A percentile compares a stretch with the other conserved stretches of the same genome.
Evolutionary conservation across 2,329 filamentous ascomycete genomes (phyloP).

Genomic region (Nannizziopsis arthrosporioides): DNA sequence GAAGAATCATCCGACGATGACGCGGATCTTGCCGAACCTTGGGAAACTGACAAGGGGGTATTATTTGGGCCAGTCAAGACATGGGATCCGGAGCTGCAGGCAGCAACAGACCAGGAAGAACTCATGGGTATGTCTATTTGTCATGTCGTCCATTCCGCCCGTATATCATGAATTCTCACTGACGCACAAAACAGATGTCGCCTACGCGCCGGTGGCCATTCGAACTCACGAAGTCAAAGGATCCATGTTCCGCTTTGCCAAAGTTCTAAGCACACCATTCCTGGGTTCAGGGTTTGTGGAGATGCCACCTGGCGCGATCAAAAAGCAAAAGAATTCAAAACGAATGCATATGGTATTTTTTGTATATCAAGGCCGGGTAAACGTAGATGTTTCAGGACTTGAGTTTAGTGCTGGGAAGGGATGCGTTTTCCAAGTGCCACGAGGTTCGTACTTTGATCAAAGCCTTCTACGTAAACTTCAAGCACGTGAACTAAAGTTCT

Average conservation of each 20-base stretch:
- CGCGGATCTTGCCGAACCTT: conserved; percentile 31
- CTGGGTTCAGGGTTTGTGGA: conserved; percentile 87
- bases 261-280: conserved; percentile 72
- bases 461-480: not conserved
- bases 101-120: conserved; percentile 30
- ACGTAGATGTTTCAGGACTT: conserved; percentile 51
- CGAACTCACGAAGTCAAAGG: conserved; percentile 47
- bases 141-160: not conserved
- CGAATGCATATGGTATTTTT: conserved; percentile 98
- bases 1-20: conserved; percentile 32
- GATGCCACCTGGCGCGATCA: conserved; percentile 68
- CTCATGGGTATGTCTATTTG: conserved; percentile 25
- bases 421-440: conserved; percentile 85
- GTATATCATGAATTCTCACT: conserved; percentile 12
- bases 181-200: conserved; percentile 40
- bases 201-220: conserved; percentile 47
- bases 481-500: not conserved
- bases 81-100: conserved; percentile 33
- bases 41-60: conserved; percentile 33
- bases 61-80: conserved; percentile 35
- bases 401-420: conserved; percentile 73
- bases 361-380: conserved; percentile 69
- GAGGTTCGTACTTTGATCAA: conserved; percentile 53
- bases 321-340: conserved; percentile 80
- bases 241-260: conserved; percentile 75